These are phyloP conservation scores for Penicillium sp. DNA, from an alignment of 2,329 filamentous ascomycete genomes.

Conservation along the genomic window DNA sequence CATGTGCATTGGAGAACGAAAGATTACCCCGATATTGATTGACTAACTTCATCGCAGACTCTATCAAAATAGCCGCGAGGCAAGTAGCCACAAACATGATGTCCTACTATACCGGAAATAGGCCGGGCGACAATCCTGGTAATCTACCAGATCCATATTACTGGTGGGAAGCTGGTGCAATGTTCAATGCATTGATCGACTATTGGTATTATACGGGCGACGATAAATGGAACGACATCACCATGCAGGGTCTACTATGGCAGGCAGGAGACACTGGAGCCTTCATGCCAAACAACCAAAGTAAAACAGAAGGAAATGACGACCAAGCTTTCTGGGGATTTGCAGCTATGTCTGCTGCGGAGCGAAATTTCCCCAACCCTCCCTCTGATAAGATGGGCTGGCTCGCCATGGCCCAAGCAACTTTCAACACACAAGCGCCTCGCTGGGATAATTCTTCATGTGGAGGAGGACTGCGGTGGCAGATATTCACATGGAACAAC, in stretches of 20 bases:
- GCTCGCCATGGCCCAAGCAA: constrained; percentile 75
- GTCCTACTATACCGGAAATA: constrained; percentile 50
- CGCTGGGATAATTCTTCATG: constrained; percentile 70
- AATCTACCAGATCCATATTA: constrained; percentile 51
- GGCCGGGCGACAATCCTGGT: constrained; percentile 52
- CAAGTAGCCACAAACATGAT: constrained; percentile 51
- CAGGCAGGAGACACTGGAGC: constrained; percentile 39
- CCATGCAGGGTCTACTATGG: constrained; percentile 37
- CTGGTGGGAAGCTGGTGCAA: constrained; percentile 48
- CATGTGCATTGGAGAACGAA: not conserved
- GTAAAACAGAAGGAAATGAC: constrained; percentile 52
- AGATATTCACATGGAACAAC: constrained; percentile 36
- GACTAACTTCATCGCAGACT: constrained; percentile 30
- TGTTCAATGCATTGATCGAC: constrained; percentile 43
- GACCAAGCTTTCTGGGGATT: constrained; percentile 61
- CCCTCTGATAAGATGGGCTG: constrained; percentile 65
- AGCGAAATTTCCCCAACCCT: constrained; percentile 41
- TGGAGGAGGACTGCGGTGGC: constrained; percentile 63
- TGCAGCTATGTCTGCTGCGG: constrained; percentile 57
- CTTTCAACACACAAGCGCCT: constrained; percentile 73
- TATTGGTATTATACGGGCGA: constrained; percentile 48
- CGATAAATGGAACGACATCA: constrained; percentile 39
- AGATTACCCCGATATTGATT: not conserved
- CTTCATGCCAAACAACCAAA: constrained; percentile 46
- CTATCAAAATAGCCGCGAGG: constrained; percentile 49